These are phyloP conservation scores for Flaveria linearis DNA, from an alignment of 129 eudicot genomes.

Conservation along the genomic window DNA sequence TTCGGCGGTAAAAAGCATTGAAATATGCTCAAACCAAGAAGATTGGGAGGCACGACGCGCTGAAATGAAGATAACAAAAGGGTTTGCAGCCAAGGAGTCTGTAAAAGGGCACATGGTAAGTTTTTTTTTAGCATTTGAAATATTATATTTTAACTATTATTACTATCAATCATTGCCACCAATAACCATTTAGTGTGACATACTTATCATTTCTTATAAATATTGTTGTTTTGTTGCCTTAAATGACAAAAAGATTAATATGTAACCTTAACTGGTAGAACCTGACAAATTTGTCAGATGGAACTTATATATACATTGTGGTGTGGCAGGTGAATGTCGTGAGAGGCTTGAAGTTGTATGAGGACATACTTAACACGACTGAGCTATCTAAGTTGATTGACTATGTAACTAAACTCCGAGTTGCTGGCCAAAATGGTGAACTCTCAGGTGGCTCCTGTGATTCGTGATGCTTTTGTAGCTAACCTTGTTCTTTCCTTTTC, in stretches of 20 bases:
- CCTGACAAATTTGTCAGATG: background rate
- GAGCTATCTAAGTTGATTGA: slow-evolving; percentile 74
- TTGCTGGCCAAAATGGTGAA: slow-evolving; percentile 91
- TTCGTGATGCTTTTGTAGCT: slow-evolving; percentile 69
- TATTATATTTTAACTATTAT: background rate
- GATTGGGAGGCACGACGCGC: slow-evolving; percentile 69
- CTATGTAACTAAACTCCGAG: slow-evolving; percentile 74
- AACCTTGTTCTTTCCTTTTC: slow-evolving; percentile 54
- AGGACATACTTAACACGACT: slow-evolving; percentile 58
- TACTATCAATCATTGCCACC: background rate
- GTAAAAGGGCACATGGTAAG: slow-evolving; percentile 94
- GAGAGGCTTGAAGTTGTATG: slow-evolving; percentile 87
- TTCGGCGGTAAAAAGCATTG: slow-evolving; percentile 38
- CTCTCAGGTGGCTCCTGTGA: slow-evolving; percentile 92
- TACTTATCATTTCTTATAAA: too few relatives aligned
- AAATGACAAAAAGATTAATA: background rate
- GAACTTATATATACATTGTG: slow-evolving; percentile 18
- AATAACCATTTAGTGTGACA: background rate
- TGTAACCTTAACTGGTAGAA: background rate
- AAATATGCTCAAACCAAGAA: slow-evolving; percentile 73
- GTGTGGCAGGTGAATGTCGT: slow-evolving; percentile 85
- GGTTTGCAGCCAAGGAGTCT: slow-evolving; percentile 87
- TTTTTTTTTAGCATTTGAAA: slow-evolving; percentile 30
- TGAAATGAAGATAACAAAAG: slow-evolving; percentile 86
- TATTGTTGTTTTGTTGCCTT: too few relatives aligned